A percentile compares a stretch with the other conserved stretches of the same genome.
phyloP scores from a whole-genome alignment of 2,329 filamentous ascomycete species.

The Boeremia lycopersici region DNA sequence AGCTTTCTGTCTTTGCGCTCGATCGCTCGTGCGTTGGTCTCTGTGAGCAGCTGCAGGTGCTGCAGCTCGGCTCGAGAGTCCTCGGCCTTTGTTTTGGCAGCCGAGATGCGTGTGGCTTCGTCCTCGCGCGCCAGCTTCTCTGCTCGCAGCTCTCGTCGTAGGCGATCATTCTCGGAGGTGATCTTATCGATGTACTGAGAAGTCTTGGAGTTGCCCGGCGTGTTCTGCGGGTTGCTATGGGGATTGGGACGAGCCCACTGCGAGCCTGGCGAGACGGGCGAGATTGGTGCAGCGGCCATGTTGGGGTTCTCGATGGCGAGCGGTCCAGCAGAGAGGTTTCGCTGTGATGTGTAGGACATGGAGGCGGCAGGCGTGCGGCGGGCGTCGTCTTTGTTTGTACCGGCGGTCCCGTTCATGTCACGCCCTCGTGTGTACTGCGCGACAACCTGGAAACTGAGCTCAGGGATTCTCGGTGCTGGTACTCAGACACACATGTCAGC shows the following conservation, averaged over 20 bases:
- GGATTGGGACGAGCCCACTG: constrained; percentile 38
- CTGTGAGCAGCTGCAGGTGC: constrained; percentile 70
- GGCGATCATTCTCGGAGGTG: constrained; percentile 78
- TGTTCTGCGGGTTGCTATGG: constrained; percentile 31
- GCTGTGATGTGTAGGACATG: constrained; percentile 42
- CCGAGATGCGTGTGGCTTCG: constrained; percentile 69
- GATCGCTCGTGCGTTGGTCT: constrained; percentile 72
- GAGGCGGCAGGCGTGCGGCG: constrained; percentile 17
- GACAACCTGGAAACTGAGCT: constrained; percentile 25
- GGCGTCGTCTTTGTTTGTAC: constrained; percentile 27
- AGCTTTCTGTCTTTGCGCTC: constrained; percentile 77
- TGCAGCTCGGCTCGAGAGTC: constrained; percentile 72
- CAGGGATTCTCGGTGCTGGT: constrained; percentile 29
- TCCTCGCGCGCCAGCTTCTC: constrained; percentile 65
- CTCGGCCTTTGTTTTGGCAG: constrained; percentile 75
- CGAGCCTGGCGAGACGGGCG: constrained; percentile 20
- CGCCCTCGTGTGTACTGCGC: constrained; percentile 27
- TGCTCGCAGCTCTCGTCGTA: constrained; percentile 68
- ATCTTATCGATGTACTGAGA: constrained; percentile 71
- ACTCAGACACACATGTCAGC: constrained; percentile 19
- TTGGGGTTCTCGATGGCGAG: constrained; percentile 37
- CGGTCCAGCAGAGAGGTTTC: constrained; percentile 41
- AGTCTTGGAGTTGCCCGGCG: constrained; percentile 42
- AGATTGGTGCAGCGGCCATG: constrained; percentile 30
- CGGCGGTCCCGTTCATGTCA: constrained; percentile 40